Evolutionary conservation across 2,329 filamentous ascomycete species (phyloP).

Genomic region (Xylariaceae sp.): DNA sequence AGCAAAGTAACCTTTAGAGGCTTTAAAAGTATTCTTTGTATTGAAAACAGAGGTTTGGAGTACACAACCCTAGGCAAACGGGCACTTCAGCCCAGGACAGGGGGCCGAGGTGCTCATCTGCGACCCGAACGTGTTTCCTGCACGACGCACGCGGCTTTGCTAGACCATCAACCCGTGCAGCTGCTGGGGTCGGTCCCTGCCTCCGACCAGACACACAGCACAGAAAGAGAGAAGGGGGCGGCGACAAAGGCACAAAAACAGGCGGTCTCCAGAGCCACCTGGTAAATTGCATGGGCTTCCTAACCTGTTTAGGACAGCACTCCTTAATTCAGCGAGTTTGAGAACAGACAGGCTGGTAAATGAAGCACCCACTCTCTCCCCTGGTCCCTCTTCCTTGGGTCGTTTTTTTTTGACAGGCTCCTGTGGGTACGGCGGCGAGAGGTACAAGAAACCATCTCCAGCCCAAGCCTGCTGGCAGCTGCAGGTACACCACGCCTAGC

Average conservation of each 20-base stretch:
- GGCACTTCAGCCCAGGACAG: neutral
- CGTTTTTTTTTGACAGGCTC: neutral
- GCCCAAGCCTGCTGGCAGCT: conserved; percentile 18
- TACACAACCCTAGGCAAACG: no score
- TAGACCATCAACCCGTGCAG: neutral
- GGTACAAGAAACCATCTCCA: conserved; percentile 19
- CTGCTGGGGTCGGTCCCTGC: neutral
- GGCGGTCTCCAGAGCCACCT: neutral
- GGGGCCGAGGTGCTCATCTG: no score
- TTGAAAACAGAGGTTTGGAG: no score
- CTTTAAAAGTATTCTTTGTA: no score
- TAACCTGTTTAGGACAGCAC: neutral
- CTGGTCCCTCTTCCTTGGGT: neutral
- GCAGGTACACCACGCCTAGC: conserved; percentile 17
- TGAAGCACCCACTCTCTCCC: neutral
- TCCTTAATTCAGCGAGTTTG: neutral
- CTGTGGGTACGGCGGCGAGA: neutral
- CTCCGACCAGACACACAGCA: neutral
- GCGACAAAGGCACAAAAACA: neutral
- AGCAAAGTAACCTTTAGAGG: no score
- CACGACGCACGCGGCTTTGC: neutral
- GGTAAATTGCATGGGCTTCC: neutral
- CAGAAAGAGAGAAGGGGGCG: neutral
- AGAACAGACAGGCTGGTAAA: neutral
- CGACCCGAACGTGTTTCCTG: neutral